These are phyloP conservation scores for Yamadazyma philogaea DNA, from an alignment of 805 yeast genomes.

Conservation along the genomic window DNA sequence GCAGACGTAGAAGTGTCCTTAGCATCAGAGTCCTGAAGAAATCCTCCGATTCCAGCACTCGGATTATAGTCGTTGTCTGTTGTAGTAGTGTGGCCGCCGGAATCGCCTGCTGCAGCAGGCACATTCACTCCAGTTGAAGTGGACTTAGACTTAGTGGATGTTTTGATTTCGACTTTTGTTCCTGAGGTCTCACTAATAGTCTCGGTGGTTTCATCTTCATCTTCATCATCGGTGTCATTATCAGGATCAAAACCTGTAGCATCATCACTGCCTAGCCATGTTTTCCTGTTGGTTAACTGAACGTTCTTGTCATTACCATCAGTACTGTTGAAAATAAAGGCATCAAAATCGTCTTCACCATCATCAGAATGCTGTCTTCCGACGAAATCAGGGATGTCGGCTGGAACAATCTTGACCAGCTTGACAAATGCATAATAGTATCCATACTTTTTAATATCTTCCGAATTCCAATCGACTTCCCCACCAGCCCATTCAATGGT, in stretches of 20 bases:
- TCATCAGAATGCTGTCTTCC: constrained; percentile 18
- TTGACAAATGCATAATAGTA: constrained; percentile 70
- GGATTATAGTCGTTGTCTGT: constrained; percentile 11
- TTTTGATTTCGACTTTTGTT: constrained; percentile 17
- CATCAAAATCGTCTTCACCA: constrained; percentile 50
- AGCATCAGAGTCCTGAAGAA: constrained; percentile 29
- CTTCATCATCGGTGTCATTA: constrained; percentile 21
- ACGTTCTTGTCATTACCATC: constrained; percentile 39
- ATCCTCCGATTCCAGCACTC: constrained; percentile 32
- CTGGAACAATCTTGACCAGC: constrained; percentile 60
- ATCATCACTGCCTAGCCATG: constrained; percentile 56
- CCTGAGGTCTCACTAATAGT: constrained; percentile 19
- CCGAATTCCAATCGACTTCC: constrained; percentile 72
- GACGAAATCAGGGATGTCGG: constrained; percentile 65
- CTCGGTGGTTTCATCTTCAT: constrained; percentile 7
- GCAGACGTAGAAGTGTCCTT: constrained; percentile 13
- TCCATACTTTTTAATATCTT: constrained; percentile 73
- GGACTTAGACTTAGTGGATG: constrained; percentile 15
- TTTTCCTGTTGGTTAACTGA: constrained; percentile 58
- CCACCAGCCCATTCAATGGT: constrained; percentile 90
- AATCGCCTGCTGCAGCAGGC: constrained; percentile 14
- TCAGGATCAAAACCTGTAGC: constrained; percentile 67
- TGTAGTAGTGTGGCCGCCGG: constrained; percentile 5
- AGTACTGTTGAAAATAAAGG: constrained; percentile 45
- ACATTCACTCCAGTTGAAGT: constrained; percentile 8